Conservation (phyloP, 768 basidiomycete genomes). For the Cystofilobasidium bisporidii region DNA sequence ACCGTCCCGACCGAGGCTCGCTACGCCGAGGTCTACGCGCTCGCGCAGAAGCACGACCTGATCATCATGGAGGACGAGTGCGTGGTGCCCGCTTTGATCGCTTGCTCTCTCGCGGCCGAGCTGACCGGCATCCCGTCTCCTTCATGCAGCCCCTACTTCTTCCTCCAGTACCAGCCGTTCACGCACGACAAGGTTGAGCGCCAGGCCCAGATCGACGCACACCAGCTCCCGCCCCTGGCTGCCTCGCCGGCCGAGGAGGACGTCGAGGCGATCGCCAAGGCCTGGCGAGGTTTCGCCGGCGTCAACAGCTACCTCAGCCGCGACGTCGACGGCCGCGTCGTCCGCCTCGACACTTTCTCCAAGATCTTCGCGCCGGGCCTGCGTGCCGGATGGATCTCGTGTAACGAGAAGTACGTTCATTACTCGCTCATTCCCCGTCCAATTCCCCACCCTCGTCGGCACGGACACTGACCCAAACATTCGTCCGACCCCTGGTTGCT, state of each 20-base stretch:
- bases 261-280: conserved; percentile 30
- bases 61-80: conserved; percentile 8
- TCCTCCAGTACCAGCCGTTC: conserved; percentile 32
- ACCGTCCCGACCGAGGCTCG: conserved; percentile 46
- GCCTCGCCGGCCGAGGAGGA: conserved; percentile 31
- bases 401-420: conserved; percentile 32
- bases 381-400: conserved; percentile 42
- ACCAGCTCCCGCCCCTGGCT: conserved; percentile 29
- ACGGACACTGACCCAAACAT: no score
- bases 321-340: conserved; percentile 48
- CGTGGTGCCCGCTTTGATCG: no score
- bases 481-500: not conserved
- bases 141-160: not conserved
- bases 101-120: no score
- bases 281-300: conserved; percentile 34
- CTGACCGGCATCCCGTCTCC: no score
- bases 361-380: not conserved
- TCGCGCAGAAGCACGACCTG: conserved; percentile 41
- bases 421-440: no score
- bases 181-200: conserved; percentile 39
- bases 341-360: conserved; percentile 45
- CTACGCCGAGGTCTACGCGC: conserved; percentile 46
- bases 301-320: conserved; percentile 46
- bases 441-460: no score
- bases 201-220: conserved; percentile 26